Evolutionary conservation across 768 basidiomycete species (phyloP).

Genomic region (Exidia glandulosa): DNA sequence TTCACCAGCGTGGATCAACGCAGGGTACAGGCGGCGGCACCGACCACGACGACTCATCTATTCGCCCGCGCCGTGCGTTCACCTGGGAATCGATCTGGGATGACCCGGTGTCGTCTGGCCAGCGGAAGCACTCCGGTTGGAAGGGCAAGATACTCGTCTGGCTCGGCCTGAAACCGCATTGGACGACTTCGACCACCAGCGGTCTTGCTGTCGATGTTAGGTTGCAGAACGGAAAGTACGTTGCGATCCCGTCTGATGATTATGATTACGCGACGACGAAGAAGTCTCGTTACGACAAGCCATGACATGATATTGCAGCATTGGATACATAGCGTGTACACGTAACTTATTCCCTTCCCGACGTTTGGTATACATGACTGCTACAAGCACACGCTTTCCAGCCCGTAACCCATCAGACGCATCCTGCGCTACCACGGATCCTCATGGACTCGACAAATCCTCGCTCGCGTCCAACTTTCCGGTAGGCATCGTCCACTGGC

Average conservation of each 20-base stretch:
- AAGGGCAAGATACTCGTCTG: constrained; percentile 49
- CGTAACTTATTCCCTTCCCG: background rate
- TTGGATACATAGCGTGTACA: background rate
- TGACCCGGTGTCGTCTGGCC: constrained; percentile 35
- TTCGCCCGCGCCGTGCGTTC: constrained; percentile 51
- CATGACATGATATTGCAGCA: too few relatives aligned
- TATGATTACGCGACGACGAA: background rate
- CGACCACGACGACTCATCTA: constrained; percentile 51
- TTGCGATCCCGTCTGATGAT: constrained; percentile 22
- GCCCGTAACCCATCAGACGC: too few relatives aligned
- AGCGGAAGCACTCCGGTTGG: constrained; percentile 27
- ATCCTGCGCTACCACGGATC: too few relatives aligned
- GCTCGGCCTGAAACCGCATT: constrained; percentile 56
- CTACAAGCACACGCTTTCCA: too few relatives aligned
- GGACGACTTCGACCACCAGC: constrained; percentile 39
- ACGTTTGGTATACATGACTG: too few relatives aligned
- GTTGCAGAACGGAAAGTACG: constrained; percentile 47
- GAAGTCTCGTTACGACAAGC: background rate
- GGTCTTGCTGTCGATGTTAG: constrained; percentile 52
- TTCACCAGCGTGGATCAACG: constrained; percentile 38
- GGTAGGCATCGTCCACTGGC: too few relatives aligned
- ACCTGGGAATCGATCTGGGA: constrained; percentile 60
- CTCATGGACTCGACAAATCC: too few relatives aligned
- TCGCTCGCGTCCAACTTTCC: too few relatives aligned
- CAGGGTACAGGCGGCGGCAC: constrained; percentile 62